Base-by-base conservation (phyloP, 805 yeast genomes). In the Spathaspora girioi region DNA sequence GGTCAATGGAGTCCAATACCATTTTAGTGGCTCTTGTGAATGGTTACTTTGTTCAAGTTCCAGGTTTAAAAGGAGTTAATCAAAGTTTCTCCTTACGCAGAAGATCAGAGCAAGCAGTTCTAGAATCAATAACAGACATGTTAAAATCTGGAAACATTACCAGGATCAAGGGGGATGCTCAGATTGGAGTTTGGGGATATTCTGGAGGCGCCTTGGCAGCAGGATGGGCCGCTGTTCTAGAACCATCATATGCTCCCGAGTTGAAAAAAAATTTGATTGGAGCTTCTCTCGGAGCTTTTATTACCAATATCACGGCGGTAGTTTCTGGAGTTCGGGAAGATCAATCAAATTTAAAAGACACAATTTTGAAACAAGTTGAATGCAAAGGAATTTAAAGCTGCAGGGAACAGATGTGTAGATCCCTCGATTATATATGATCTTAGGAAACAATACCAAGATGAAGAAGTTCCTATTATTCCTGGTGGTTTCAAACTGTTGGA, bases 171-270 rank as follows among this genome's bases (percentile, higher is more conserved):
- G 11, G 50, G 2, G 55, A 57, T 50, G 65, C 65, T 15, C 51
- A 57, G 23, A 52, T 61, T 8, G 58, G 55, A 12, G 15, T 70
- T 44, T 71, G 69, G 69, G 77, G 77, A 0, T 72, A 66, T 46
- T 67, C 73, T 5, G 77, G 77, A 12, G 76, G 75, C 11, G 60
- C 73, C 1, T 53, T 70, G 35, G 73, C 76, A 8, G 47, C 68
- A 19, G 64, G 68, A 9, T 72, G 75, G 75, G 75, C 74, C 9
- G 66, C 72, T 5, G 62, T 66, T 10, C 54, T 68, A 23, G 73
- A 68, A 50, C 75, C 75, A 17, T 44, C 51, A 1, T 71, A 70
- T 50, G 75, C 76, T 11, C 69, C 70, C 3, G 76, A 72, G 54
- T 52, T 58, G 27, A 43, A 31, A 47, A 52, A 55, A 14, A 62